phyloP scores from a whole-genome alignment of 2,329 filamentous ascomycete species.

The Talaromyces verruculosus region DNA sequence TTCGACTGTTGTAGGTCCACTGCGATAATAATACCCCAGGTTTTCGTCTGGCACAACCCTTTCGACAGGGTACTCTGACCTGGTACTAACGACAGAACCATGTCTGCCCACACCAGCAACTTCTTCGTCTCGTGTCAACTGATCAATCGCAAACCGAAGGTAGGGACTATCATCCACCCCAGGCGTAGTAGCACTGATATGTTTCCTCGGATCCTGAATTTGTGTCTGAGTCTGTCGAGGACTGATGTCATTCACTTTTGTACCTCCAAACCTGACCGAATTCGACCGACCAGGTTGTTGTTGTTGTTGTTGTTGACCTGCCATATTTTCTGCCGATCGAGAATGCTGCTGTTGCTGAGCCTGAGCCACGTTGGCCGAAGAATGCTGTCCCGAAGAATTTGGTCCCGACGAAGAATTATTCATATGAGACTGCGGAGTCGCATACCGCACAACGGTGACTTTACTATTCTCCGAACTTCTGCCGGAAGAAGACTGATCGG shows the following conservation, averaged over 20 bases:
- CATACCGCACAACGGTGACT: slow-evolving; percentile 44
- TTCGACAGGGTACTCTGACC: slow-evolving; percentile 51
- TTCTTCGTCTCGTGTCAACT: slow-evolving; percentile 73
- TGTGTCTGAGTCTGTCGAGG: slow-evolving; percentile 26
- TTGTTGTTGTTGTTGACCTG: background rate
- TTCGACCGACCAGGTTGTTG: slow-evolving; percentile 25
- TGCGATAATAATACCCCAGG: slow-evolving; percentile 44
- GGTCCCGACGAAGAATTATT: slow-evolving; percentile 31
- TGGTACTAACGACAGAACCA: slow-evolving; percentile 40
- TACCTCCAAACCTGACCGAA: slow-evolving; percentile 32
- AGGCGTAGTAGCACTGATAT: slow-evolving; percentile 60
- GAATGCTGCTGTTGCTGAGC: background rate
- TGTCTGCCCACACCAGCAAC: slow-evolving; percentile 56
- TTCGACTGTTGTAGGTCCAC: slow-evolving; percentile 30
- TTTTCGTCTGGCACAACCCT: slow-evolving; percentile 51
- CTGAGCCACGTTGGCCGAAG: slow-evolving; percentile 29
- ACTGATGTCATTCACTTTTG: slow-evolving; percentile 27
- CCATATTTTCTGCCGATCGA: slow-evolving; percentile 7
- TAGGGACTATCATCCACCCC: slow-evolving; percentile 83
- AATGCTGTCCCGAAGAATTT: slow-evolving; percentile 29
- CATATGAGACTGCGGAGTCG: slow-evolving; percentile 45
- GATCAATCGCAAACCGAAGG: slow-evolving; percentile 85
- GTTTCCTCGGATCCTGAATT: slow-evolving; percentile 20
- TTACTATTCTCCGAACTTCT: slow-evolving; percentile 36
- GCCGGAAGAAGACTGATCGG: slow-evolving; percentile 35